Evolutionary conservation across 23 red algal genomes (phyloP).

Genomic region (Cyanidiococcus yangmingshanensis): DNA sequence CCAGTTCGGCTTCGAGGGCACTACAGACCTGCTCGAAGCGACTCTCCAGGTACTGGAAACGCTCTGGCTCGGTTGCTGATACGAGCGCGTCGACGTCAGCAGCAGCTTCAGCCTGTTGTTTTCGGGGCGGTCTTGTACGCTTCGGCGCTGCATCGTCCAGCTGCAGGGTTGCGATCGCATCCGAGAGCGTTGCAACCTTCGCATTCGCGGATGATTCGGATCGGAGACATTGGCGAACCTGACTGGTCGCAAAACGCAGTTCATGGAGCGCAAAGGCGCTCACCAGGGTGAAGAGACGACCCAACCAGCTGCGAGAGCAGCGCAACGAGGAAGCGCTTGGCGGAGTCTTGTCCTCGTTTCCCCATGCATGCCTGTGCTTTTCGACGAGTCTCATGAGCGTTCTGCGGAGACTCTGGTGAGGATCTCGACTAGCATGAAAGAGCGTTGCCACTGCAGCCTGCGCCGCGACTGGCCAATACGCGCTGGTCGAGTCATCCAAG

Average conservation of each 20-base stretch:
- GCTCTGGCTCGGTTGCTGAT: not conserved
- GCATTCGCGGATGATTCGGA: not conserved
- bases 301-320: not conserved
- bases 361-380: not conserved
- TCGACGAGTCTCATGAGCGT: constrained; percentile 26
- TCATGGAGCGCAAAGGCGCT: not conserved
- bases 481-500: constrained; percentile 23
- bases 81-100: not conserved
- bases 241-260: not conserved
- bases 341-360: not conserved
- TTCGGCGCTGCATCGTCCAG: not conserved
- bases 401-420: constrained; percentile 31
- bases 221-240: not conserved
- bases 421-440: constrained; percentile 23
- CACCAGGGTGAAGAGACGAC: not conserved
- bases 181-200: not conserved
- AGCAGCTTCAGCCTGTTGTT: not conserved
- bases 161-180: not conserved
- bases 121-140: not conserved
- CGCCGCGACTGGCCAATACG: constrained; percentile 17
- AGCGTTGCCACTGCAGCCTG: constrained; percentile 32
- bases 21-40: not conserved
- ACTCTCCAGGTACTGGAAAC: not conserved
- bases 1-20: not conserved
- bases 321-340: too few species aligned